Percentiles rank a stretch among this genome's conserved stretches.
Conservation (phyloP, 202 grass and related monocot genomes). For the Carex sylvatica region DNA sequence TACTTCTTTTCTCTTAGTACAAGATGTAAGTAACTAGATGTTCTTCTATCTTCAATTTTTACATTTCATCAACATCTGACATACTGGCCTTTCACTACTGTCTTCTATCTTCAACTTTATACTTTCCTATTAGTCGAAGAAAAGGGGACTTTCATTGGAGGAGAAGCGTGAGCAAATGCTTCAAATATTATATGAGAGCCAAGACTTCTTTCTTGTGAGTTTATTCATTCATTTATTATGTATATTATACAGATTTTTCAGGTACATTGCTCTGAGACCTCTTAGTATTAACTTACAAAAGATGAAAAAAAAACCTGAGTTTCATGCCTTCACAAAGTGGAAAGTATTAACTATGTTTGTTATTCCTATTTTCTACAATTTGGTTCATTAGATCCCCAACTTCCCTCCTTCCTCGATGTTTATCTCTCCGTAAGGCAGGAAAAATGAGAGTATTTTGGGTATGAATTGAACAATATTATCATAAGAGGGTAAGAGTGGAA, state of each 20-base stretch:
- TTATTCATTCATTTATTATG: not conserved
- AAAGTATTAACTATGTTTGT: not conserved
- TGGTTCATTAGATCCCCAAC: not conserved
- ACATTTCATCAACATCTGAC: not conserved
- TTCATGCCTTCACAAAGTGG: not conserved
- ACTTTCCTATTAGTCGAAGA: slow-evolving; percentile 60
- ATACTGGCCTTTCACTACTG: not conserved
- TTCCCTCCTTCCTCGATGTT: not conserved
- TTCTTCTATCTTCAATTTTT: not conserved
- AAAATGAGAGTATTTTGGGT: not conserved
- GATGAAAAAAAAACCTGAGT: not conserved
- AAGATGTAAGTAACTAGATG: not conserved
- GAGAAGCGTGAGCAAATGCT: slow-evolving; percentile 98
- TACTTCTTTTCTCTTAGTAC: not conserved
- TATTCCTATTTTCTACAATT: not conserved
- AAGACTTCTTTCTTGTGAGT: slow-evolving; percentile 86
- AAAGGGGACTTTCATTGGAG: slow-evolving; percentile 92
- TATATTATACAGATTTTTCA: not conserved
- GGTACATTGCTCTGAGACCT: not conserved
- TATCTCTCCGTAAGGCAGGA: not conserved
- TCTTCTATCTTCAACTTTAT: not conserved
- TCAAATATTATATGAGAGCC: slow-evolving; percentile 86
- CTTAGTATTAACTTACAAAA: not conserved
- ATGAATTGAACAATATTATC: not conserved
- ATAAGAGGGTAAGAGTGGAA: not conserved